Conservation (phyloP, 2,329 filamentous ascomycete genomes). For the Cercospora zeae-maydis region DNA sequence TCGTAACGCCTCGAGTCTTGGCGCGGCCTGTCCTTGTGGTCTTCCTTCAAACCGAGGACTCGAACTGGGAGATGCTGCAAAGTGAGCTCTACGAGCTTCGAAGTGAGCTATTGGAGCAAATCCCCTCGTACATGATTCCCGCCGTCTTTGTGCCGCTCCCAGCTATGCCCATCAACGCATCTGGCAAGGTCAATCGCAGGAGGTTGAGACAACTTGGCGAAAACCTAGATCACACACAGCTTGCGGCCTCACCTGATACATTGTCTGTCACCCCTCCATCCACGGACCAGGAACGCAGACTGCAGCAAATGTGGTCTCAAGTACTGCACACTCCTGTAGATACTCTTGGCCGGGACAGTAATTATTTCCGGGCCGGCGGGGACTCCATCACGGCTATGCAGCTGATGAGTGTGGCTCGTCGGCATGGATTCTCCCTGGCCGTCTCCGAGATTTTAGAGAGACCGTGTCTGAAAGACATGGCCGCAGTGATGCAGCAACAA, state of each 20-base stretch:
- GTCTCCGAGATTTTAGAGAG: conserved; percentile 6
- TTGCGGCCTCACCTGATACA: neutral
- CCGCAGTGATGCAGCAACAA: neutral
- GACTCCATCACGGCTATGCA: conserved; percentile 13
- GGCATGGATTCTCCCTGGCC: conserved; percentile 5
- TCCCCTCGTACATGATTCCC: conserved; percentile 9
- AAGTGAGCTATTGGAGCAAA: neutral
- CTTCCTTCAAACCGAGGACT: conserved; percentile 5
- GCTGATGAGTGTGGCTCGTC: conserved; percentile 7
- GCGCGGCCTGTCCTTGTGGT: neutral
- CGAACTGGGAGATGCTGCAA: neutral
- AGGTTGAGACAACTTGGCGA: conserved; percentile 46
- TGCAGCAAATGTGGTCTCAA: conserved; percentile 12
- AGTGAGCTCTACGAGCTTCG: neutral
- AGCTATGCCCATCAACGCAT: neutral
- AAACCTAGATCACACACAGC: conserved; percentile 23
- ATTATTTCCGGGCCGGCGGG: conserved; percentile 43
- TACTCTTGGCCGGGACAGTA: conserved; percentile 20
- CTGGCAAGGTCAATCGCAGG: conserved; percentile 66
- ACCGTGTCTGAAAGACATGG: conserved; percentile 10
- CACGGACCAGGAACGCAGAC: neutral
- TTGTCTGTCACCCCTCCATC: neutral
- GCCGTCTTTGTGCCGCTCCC: neutral
- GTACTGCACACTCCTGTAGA: conserved; percentile 1
- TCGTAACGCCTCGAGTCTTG: neutral